phyloP scores from a whole-genome alignment of 2,329 filamentous ascomycete species.

The Tolypocladium pustulatum region DNA sequence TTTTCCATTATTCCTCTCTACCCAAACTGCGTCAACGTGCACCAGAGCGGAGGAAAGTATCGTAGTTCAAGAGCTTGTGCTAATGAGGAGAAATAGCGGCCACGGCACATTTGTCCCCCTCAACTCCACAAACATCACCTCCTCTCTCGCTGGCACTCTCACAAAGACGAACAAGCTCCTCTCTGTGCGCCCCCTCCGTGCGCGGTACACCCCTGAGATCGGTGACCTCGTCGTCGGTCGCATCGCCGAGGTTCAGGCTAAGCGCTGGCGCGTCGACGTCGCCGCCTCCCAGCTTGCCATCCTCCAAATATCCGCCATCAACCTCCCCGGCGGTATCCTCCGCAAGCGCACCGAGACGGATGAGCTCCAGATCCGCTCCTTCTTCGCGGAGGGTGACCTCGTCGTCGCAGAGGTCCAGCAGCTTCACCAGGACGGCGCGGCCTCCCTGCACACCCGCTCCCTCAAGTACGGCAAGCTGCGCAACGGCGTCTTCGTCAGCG shows the following conservation, averaged over 20 bases:
- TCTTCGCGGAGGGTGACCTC: constrained; percentile 91
- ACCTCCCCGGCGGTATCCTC: constrained; percentile 86
- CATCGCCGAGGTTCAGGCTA: constrained; percentile 88
- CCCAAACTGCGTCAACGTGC: background rate
- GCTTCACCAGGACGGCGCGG: constrained; percentile 75
- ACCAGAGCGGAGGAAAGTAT: too few species aligned
- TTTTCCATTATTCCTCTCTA: too few species aligned
- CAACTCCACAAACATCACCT: constrained; percentile 60
- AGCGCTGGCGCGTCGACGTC: constrained; percentile 92
- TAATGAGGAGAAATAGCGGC: constrained; percentile 47
- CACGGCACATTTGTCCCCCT: constrained; percentile 78
- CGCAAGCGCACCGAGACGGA: constrained; percentile 89
- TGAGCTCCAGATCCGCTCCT: constrained; percentile 93
- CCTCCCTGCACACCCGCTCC: constrained; percentile 79
- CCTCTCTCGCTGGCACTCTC: constrained; percentile 82
- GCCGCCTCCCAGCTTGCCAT: constrained; percentile 76
- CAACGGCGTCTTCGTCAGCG: constrained; percentile 81
- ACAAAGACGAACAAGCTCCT: constrained; percentile 95
- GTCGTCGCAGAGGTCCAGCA: constrained; percentile 91
- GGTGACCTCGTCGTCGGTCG: constrained; percentile 90
- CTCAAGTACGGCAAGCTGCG: constrained; percentile 92
- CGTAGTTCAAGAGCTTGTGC: background rate
- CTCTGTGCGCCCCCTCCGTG: constrained; percentile 79
- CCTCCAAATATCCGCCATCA: constrained; percentile 81
- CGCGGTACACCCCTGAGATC: constrained; percentile 91